Evolutionary conservation across 2,329 filamentous ascomycete genomes (phyloP).

Genomic region (Alternaria burnsii): DNA sequence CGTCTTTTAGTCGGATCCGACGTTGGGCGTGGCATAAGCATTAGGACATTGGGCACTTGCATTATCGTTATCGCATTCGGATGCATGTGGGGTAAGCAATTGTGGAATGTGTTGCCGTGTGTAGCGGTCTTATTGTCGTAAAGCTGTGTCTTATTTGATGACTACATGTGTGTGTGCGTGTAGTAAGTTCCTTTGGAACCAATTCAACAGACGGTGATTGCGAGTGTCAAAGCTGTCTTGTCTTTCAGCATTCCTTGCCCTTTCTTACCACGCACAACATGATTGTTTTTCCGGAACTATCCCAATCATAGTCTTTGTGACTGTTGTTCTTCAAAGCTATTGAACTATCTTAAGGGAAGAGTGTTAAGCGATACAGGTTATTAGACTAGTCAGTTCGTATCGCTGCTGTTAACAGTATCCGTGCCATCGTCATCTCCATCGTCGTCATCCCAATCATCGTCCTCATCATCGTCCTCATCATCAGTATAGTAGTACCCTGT

Average conservation of each 20-base stretch:
- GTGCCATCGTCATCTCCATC: no score
- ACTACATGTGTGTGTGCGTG: neutral
- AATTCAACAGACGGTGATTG: neutral
- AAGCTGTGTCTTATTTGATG: neutral
- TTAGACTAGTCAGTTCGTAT: no score
- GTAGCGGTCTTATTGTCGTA: neutral
- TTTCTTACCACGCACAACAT: no score
- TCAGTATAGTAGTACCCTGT: no score
- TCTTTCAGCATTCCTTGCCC: neutral
- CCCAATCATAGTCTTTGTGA: no score
- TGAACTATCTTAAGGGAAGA: no score
- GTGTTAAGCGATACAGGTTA: no score
- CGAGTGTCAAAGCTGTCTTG: neutral
- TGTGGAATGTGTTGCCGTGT: neutral
- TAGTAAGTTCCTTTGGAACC: neutral
- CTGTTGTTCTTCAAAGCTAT: no score
- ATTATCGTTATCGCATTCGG: neutral
- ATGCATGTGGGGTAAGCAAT: neutral
- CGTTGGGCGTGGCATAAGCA: neutral
- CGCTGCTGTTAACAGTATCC: no score
- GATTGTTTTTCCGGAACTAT: accelerated
- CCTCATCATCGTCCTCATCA: no score
- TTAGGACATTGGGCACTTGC: neutral
- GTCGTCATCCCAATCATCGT: no score
- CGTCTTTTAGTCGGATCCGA: slow-evolving; percentile 11